Base-by-base conservation (phyloP, 2,329 filamentous ascomycete species). In the Fusarium armeniacum region DNA sequence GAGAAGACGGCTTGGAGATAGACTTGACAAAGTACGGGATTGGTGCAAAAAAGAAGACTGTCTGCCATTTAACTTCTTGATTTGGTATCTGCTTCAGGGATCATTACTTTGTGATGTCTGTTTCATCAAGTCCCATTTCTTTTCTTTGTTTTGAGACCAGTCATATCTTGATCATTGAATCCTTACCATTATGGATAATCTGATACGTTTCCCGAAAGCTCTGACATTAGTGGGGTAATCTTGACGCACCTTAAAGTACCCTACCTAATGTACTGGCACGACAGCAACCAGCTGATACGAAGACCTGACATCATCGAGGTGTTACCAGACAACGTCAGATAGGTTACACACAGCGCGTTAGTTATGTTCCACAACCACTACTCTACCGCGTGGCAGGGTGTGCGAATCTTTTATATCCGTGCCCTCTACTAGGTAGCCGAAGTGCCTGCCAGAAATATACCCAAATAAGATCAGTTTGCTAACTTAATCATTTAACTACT, bases 251-350 rank as follows among this genome's bases (percentile, higher is more conserved):
- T 57, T 6, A 26, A 28, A 44, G 41, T 44, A 30, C 28, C 28
- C 28, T 11, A 9, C 28, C 28, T 30, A 30, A 30, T 30, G 28
- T 30, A 66, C 47, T 33, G 24, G 11, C 40, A 36, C 60, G 30
- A 61, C 49, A 43, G 41, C 38, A 45, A 41, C 44, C 52, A 36
- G 28, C 51, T 16, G 30, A 57, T 62, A 67, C 66, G 57, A 55
- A 70, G 40, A 58, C 57, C 57, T 69, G 67, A 70, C 67, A 69
- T 69, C 66, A 69, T 70, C 40, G 4, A 41, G 35, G 57, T 50
- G 44, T 53, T 49, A 44, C 50, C 26, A 35, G 7, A 28, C 65
- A 53, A 66, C 50, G 47, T 53, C 61, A 65, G 46, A 47, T 62
- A 38, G 54, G 28, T 47, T 60, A 30, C 28, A 51, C 44, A 43